Percentiles rank a stretch among this genome's conserved stretches.
phyloP scores from a whole-genome alignment of 345 rosid genomes.

The Syzygium oleosum region DNA sequence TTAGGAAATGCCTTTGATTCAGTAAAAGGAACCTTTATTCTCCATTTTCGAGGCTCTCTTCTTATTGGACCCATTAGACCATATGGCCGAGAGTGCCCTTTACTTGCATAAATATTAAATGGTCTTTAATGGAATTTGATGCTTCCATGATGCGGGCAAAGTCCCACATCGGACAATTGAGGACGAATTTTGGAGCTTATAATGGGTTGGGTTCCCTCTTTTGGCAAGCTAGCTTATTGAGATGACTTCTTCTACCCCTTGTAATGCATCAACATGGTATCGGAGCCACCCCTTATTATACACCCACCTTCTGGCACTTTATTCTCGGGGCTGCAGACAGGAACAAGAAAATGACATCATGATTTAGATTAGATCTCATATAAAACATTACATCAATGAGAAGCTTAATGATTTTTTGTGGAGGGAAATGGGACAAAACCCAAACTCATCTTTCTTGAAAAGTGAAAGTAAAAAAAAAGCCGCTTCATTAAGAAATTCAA shows the following conservation, averaged over 20 bases:
- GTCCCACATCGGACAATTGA: background rate
- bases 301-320: background rate
- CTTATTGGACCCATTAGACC: background rate
- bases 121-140: background rate
- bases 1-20: background rate
- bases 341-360: background rate
- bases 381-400: too few species aligned
- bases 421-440: background rate
- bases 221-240: background rate
- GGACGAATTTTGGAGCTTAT: background rate
- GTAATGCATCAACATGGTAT: background rate
- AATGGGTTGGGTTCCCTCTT: background rate
- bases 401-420: background rate
- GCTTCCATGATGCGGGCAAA: background rate
- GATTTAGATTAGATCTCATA: background rate
- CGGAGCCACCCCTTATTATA: background rate
- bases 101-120: background rate
- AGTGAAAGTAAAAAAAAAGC: background rate
- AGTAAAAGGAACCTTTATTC: background rate
- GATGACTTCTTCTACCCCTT: background rate
- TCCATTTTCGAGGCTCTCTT: too few species aligned
- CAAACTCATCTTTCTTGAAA: background rate
- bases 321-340: background rate
- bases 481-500: background rate
- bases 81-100: background rate